These are phyloP conservation scores for Cladosporium sp. DNA, from an alignment of 2,329 filamentous ascomycete species.

Conservation along the genomic window DNA sequence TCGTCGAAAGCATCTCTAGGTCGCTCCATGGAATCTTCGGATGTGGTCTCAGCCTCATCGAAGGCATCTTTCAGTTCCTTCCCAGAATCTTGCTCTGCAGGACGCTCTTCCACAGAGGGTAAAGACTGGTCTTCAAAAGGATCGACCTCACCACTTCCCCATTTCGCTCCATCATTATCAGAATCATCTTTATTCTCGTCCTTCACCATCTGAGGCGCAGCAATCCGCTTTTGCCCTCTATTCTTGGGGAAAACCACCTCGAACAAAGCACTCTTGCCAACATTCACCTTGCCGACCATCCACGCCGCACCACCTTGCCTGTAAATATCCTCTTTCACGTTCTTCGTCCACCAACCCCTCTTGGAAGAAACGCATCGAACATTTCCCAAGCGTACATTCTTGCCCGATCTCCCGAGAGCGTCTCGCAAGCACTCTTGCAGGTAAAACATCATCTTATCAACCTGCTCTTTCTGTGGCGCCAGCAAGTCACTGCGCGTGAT, in stretches of 20 bases:
- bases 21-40: background rate
- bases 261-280: conserved; percentile 91
- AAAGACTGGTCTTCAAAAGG: background rate
- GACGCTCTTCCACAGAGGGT: background rate
- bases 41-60: background rate
- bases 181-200: background rate
- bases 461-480: conserved; percentile 75
- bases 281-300: conserved; percentile 98
- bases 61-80: background rate
- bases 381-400: conserved; percentile 78
- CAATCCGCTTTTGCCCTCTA: conserved; percentile 27
- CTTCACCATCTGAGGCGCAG: background rate
- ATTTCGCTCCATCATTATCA: background rate
- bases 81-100: background rate
- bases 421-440: conserved; percentile 71
- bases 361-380: conserved; percentile 81
- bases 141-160: background rate
- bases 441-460: conserved; percentile 82
- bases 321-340: conserved; percentile 82
- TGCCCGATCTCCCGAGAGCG: conserved; percentile 63
- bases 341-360: conserved; percentile 83
- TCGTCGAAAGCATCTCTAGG: background rate
- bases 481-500: conserved; percentile 85
- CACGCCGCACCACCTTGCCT: conserved; percentile 78
- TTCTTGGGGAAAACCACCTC: conserved; percentile 79